Conservation (phyloP, 106 monocot species). For the Dendrobium officinale region DNA sequence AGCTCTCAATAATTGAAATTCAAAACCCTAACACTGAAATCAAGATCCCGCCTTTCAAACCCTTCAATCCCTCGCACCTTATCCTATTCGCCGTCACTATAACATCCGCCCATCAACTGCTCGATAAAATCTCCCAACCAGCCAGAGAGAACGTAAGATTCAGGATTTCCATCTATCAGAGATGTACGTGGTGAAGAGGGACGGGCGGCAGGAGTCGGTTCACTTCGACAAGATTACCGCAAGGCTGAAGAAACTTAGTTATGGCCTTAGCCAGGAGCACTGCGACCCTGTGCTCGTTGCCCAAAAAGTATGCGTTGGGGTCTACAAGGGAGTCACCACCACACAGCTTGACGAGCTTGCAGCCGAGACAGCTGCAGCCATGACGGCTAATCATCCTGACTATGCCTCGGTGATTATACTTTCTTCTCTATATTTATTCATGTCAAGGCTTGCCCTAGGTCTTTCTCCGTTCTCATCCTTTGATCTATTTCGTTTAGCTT, state of each 20-base stretch:
- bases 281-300: slow-evolving; percentile 59
- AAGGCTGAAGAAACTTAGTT: slow-evolving; percentile 79
- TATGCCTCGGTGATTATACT: slow-evolving; percentile 46
- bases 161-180: not conserved
- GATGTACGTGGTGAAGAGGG: slow-evolving; percentile 91
- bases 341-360: slow-evolving; percentile 70
- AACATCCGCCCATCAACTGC: slow-evolving; percentile 8
- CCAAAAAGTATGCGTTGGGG: slow-evolving; percentile 71
- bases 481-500: slow-evolving; percentile 29
- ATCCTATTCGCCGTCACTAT: no score
- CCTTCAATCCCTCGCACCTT: not conserved
- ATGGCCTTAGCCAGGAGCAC: slow-evolving; percentile 53
- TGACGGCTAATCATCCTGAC: slow-evolving; percentile 87
- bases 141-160: not conserved
- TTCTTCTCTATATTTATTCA: not conserved
- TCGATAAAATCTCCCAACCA: slow-evolving; percentile 28
- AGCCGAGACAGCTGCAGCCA: slow-evolving; percentile 87
- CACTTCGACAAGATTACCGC: slow-evolving; percentile 98
- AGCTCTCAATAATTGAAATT: not conserved
- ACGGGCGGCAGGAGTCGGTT: slow-evolving; percentile 67
- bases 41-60: not conserved
- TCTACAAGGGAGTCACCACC: slow-evolving; percentile 58
- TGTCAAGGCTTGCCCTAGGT: not conserved
- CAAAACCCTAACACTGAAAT: not conserved
- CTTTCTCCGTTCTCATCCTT: not conserved